Base-by-base conservation (phyloP, 805 yeast genomes). In the Myxozyma neotropica region DNA sequence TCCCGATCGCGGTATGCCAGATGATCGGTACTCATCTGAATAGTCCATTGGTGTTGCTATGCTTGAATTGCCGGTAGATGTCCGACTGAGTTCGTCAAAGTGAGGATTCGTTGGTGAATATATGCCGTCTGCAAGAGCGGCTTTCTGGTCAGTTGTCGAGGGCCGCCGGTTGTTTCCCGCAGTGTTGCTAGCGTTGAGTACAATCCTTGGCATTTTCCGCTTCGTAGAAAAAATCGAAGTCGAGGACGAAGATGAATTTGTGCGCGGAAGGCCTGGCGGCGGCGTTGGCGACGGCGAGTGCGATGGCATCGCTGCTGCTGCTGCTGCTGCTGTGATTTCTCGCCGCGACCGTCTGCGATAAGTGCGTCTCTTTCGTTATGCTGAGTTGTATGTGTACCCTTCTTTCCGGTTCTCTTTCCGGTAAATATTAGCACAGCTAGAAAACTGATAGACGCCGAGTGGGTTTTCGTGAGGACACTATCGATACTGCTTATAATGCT, bases 301-400 rank as follows among this genome's bases (percentile, higher is more conserved):
- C 54, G 54, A 50, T 7, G 45, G 54, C 54, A 40, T 50, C 39
- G 54, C 45, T 39, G 46, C 43, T n/a, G 43, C 17, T 19, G 43
- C 38, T 13, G 3, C 21, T 38, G 23, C 23, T 38, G 43, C 17
- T 3, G 50, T 46, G 39, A 31, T 19, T 46, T 24, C 50, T 46
- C 50, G 26, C 50, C 50, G 50, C 39, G 38, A 19, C 39, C 50
- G 38, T 46, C 27, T 13, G 42, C n/a, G n/a, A 38, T 13, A 13
- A 31, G 24, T 31, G 27, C 3, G 12, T 15, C n/a, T 46, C 39
- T 12, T 35, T 19, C 15, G 35, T 8, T 38, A 17, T 13, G 6
- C n/a, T 8, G 13, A 17, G 42, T 6, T 38, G 17, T 29, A 10
- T n/a, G 33, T n/a, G 21, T 38, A 13, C 43, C 4, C 8, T 19